Conservation (phyloP, 2,329 filamentous ascomycete species). For the Lithohypha guttulata region DNA sequence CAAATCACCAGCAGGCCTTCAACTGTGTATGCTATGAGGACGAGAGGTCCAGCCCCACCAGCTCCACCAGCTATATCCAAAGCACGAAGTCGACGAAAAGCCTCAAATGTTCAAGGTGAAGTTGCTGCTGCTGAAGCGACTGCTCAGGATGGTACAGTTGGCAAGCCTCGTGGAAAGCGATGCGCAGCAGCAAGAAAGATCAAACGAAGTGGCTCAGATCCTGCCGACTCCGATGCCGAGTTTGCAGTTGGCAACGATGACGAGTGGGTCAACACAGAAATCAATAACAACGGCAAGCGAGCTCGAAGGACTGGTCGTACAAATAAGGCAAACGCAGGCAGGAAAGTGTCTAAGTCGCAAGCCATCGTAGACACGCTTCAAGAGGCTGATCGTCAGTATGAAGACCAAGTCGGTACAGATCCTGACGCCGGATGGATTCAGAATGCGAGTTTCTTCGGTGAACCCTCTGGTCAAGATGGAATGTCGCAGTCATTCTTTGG, state of each 20-base stretch:
- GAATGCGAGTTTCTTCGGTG: no score
- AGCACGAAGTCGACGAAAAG: background rate
- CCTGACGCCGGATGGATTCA: background rate
- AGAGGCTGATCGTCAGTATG: slow-evolving; percentile 3
- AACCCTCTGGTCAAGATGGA: background rate
- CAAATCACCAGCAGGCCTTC: slow-evolving; percentile 20
- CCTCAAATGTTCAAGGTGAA: background rate
- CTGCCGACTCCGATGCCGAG: slow-evolving; percentile 8
- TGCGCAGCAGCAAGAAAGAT: background rate
- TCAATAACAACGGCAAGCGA: background rate
- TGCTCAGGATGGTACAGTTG: background rate
- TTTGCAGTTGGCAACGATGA: slow-evolving; percentile 10
- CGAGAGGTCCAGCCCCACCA: background rate
- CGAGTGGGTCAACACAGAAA: slow-evolving; percentile 1
- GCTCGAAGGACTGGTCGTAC: background rate
- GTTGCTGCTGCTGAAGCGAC: background rate
- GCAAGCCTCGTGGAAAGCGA: background rate
- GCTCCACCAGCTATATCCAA: slow-evolving; percentile 9
- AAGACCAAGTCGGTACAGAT: background rate
- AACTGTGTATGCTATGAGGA: slow-evolving; percentile 13
- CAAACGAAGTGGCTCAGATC: slow-evolving; percentile 11
- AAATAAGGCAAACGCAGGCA: background rate
- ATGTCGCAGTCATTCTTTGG: no score
- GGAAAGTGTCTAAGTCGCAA: slow-evolving; percentile 1
- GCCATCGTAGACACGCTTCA: background rate